These are phyloP conservation scores for Dioscorea zingiberensis DNA, from an alignment of 106 monocot species.

Conservation along the genomic window DNA sequence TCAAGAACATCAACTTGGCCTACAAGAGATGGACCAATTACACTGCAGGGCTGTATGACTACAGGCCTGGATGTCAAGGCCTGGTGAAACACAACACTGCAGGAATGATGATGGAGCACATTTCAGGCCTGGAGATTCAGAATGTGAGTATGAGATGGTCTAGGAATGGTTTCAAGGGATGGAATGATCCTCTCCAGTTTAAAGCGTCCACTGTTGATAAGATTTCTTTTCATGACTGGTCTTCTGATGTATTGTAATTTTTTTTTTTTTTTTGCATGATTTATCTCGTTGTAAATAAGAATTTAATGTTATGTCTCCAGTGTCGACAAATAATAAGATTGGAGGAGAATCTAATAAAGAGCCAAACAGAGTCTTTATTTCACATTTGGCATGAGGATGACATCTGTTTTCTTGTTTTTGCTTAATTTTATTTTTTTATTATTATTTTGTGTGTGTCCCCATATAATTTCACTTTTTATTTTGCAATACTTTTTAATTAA, in stretches of 20 bases:
- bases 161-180: constrained; percentile 34
- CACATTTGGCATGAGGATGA: too few species aligned
- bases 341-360: too few species aligned
- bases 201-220: constrained; percentile 53
- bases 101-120: constrained; percentile 86
- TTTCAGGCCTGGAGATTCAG: constrained; percentile 59
- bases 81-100: constrained; percentile 64
- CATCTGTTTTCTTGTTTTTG: too few species aligned
- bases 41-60: constrained; percentile 63
- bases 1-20: constrained; percentile 63
- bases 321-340: too few species aligned
- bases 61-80: constrained; percentile 80
- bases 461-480: too few species aligned
- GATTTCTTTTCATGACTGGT: constrained; percentile 66
- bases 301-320: too few species aligned
- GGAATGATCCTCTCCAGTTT: constrained; percentile 70
- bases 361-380: too few species aligned
- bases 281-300: too few species aligned
- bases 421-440: too few species aligned
- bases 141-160: constrained; percentile 82
- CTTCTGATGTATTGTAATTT: constrained; percentile 24
- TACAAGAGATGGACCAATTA: constrained; percentile 61
- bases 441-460: too few species aligned
- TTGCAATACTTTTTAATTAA: too few species aligned
- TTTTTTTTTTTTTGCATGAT: too few species aligned